Conservation (phyloP, 1,139 yeast species). For the Saccharomyces hybrid region DNA sequence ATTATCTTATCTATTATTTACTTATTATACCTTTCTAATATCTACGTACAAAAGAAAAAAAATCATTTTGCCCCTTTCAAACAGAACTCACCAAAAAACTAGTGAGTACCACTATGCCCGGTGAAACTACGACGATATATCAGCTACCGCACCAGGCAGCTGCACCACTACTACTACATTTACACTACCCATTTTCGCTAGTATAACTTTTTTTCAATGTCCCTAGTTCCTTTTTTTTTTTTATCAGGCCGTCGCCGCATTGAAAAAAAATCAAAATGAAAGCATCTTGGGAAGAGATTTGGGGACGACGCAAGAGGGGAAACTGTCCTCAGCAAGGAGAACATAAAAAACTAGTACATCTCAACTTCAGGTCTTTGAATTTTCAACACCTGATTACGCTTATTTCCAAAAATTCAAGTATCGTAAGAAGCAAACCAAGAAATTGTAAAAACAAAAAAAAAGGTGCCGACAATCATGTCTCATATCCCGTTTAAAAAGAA, state of each 20-base stretch:
- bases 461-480: not conserved
- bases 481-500: slow-evolving; percentile 10
- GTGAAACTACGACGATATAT: too few relatives aligned
- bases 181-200: too few relatives aligned
- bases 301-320: not conserved
- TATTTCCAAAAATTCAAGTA: not conserved
- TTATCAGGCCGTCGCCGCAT: not conserved
- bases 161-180: not conserved
- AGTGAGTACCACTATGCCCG: too few relatives aligned
- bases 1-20: not conserved
- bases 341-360: not conserved
- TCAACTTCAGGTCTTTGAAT: not conserved
- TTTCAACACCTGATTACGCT: not conserved
- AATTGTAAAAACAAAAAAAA: not conserved
- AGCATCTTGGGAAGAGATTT: not conserved
- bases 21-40: not conserved
- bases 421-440: not conserved
- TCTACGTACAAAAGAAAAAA: not conserved
- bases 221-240: not conserved
- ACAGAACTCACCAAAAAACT: not conserved
- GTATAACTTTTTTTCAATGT: not conserved
- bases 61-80: not conserved
- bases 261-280: not conserved
- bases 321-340: not conserved
- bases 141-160: not conserved